These are phyloP conservation scores for Sambucus nigra DNA, from an alignment of 129 eudicot genomes.

Conservation along the genomic window DNA sequence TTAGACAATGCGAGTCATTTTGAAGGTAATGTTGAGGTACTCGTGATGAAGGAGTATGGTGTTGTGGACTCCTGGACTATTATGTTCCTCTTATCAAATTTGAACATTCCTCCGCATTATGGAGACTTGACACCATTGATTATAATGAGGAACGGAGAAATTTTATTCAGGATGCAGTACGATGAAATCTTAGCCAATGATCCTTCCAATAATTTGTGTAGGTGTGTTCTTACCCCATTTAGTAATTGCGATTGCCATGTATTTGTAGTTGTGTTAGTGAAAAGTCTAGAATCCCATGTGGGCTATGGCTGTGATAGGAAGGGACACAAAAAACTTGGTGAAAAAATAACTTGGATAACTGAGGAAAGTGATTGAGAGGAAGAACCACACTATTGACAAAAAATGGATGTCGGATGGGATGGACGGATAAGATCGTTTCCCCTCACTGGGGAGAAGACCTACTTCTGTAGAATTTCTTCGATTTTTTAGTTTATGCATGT, in stretches of 20 bases:
- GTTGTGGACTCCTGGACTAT: neutral
- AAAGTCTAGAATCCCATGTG: neutral
- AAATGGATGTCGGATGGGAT: too few species aligned
- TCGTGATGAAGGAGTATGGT: neutral
- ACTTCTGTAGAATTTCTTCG: too few species aligned
- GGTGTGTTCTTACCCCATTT: neutral
- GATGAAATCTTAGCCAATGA: neutral
- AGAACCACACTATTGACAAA: too few species aligned
- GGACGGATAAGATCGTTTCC: too few species aligned
- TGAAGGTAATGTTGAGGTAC: neutral
- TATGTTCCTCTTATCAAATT: neutral
- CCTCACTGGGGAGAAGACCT: too few species aligned
- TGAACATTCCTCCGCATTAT: neutral
- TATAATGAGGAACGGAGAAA: neutral
- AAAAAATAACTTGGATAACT: too few species aligned
- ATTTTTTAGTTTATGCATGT: too few species aligned
- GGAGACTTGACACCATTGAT: neutral
- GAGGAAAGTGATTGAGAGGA: too few species aligned
- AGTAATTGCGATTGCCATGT: too few species aligned
- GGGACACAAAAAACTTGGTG: too few species aligned
- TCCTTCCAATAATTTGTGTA: neutral
- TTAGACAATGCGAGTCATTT: neutral
- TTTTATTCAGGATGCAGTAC: too few species aligned
- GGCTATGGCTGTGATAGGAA: neutral
- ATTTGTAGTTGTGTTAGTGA: neutral